These are phyloP conservation scores for Entomortierella chlamydospora DNA, from an alignment of 192 early-diverging fungal species.

Conservation along the genomic window DNA sequence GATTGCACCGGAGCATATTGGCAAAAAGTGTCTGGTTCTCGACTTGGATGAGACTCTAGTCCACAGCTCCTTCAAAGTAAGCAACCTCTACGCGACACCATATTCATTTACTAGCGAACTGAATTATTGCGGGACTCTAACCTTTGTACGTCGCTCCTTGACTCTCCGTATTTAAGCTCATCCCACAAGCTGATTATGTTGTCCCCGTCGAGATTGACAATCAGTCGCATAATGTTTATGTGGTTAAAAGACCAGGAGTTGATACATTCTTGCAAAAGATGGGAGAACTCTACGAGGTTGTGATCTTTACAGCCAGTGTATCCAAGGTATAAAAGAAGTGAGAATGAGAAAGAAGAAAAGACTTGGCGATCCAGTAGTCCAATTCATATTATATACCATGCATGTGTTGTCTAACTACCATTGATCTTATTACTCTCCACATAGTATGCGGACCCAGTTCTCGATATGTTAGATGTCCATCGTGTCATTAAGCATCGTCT, in stretches of 20 bases:
- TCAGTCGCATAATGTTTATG: conserved; percentile 93
- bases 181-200: conserved; percentile 85
- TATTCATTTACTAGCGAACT: too few species aligned
- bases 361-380: not conserved
- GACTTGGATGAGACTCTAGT: conserved; percentile 98
- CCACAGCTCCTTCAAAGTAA: conserved; percentile 93
- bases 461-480: conserved; percentile 91
- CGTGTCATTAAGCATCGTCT: conserved; percentile 91
- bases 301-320: conserved; percentile 95
- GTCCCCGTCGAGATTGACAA: conserved; percentile 95
- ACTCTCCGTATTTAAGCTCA: conserved; percentile 48
- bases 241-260: conserved; percentile 96
- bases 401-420: not conserved
- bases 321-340: conserved; percentile 70
- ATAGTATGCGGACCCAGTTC: conserved; percentile 98
- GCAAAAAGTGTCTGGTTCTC: conserved; percentile 93
- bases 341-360: not conserved
- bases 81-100: not conserved
- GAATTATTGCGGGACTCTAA: too few species aligned
- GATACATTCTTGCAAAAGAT: conserved; percentile 90
- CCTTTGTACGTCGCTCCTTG: too few species aligned
- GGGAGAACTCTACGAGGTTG: conserved; percentile 91
- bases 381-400: too few species aligned
- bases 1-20: conserved; percentile 71
- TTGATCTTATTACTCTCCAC: not conserved